A percentile compares a stretch with the other conserved stretches of the same genome.
Evolutionary conservation across 331 rosid species (phyloP).

Genomic region (Rosa hybrid): DNA sequence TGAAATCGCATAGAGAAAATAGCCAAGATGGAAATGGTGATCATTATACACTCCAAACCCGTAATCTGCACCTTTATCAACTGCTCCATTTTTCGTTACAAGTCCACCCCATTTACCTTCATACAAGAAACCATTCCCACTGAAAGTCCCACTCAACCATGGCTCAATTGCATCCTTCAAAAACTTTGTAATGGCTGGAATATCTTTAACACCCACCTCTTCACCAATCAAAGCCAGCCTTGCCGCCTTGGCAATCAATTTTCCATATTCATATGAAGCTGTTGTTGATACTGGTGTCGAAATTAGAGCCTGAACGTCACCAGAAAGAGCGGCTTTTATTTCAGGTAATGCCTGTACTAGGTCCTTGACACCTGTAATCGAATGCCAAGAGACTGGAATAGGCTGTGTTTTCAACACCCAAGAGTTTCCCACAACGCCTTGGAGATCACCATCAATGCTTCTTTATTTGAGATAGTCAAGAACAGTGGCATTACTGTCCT

Average conservation of each 20-base stretch:
- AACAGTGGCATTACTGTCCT: slow-evolving; percentile 38
- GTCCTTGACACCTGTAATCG: slow-evolving; percentile 52
- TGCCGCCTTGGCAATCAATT: slow-evolving; percentile 65
- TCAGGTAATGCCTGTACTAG: slow-evolving; percentile 37
- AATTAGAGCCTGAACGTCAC: slow-evolving; percentile 46
- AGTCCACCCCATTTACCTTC: slow-evolving; percentile 75
- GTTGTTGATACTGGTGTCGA: slow-evolving; percentile 31
- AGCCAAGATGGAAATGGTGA: slow-evolving; percentile 69
- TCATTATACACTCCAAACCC: slow-evolving; percentile 73
- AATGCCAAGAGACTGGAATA: slow-evolving; percentile 75
- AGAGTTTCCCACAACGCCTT: slow-evolving; percentile 71
- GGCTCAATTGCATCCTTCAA: slow-evolving; percentile 61
- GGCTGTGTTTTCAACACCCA: slow-evolving; percentile 59
- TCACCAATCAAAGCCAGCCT: slow-evolving; percentile 73
- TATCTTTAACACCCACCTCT: slow-evolving; percentile 51
- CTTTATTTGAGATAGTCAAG: slow-evolving; percentile 56
- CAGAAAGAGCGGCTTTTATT: slow-evolving; percentile 47
- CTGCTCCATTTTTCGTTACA: slow-evolving; percentile 58
- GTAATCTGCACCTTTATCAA: slow-evolving; percentile 55
- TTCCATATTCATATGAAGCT: slow-evolving; percentile 58
- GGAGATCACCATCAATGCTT: slow-evolving; percentile 80
- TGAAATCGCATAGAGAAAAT: slow-evolving; percentile 67
- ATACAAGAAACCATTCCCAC: slow-evolving; percentile 62
- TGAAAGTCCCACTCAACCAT: slow-evolving; percentile 66
- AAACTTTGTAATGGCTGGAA: slow-evolving; percentile 42